Percentiles rank a stretch among this genome's conserved stretches.
These are phyloP conservation scores for Collybia mongolica DNA, from an alignment of 768 basidiomycete species.

Conservation along the genomic window DNA sequence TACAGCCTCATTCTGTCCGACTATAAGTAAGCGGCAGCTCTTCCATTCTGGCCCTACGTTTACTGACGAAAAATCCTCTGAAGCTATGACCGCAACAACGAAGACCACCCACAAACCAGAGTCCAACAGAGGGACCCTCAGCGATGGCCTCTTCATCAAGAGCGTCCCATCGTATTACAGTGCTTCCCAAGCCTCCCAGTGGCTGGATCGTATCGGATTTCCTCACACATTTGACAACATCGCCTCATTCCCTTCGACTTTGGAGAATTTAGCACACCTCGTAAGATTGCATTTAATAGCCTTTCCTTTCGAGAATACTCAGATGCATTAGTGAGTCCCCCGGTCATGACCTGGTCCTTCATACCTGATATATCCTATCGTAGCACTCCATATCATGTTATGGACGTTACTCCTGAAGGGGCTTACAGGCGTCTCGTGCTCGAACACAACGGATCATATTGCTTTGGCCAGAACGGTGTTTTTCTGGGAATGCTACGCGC, in stretches of 20 bases:
- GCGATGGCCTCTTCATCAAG: constrained; percentile 10
- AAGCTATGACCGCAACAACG: no score
- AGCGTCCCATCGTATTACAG: constrained; percentile 11
- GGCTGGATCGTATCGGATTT: constrained; percentile 23
- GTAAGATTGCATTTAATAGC: constrained; percentile 26
- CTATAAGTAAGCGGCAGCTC: no score
- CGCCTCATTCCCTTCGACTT: constrained; percentile 17
- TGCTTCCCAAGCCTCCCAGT: constrained; percentile 16
- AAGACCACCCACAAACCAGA: no score
- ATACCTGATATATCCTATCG: not conserved
- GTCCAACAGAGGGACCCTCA: constrained; percentile 5
- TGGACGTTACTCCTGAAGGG: constrained; percentile 12
- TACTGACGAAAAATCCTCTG: no score
- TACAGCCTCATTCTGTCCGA: no score
- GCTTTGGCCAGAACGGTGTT: constrained; percentile 17
- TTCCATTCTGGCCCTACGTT: no score
- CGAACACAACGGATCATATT: constrained; percentile 20
- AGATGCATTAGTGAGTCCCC: constrained; percentile 35
- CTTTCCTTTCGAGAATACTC: constrained; percentile 36
- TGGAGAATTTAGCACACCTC: constrained; percentile 25
- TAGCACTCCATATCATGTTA: constrained; percentile 6
- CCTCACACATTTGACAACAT: not conserved
- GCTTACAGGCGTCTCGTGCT: constrained; percentile 14
- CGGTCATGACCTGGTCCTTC: not conserved
- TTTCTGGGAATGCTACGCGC: constrained; percentile 18